A percentile compares a stretch with the other conserved stretches of the same genome.
Conservation (phyloP, 2,329 filamentous ascomycete species). For the Mycosphaerella sp. region DNA sequence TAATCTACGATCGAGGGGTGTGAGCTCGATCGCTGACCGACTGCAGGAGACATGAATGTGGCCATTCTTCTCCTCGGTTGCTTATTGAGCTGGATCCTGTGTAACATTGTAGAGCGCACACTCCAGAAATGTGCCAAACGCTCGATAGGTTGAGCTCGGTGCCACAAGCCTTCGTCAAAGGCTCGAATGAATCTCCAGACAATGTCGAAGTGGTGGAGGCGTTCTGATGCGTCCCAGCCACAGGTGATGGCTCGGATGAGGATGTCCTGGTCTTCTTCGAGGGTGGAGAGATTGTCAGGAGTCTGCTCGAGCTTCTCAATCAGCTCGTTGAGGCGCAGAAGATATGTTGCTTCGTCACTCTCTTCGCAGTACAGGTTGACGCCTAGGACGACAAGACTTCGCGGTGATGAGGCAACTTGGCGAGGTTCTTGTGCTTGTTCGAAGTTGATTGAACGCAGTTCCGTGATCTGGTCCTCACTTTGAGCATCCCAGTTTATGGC, state of each 20-base stretch:
- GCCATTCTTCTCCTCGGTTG: conserved; percentile 13
- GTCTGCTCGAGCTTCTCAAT: conserved; percentile 20
- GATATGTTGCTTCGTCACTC: conserved; percentile 19
- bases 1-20: conserved; percentile 19
- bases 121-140: conserved; percentile 20
- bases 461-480: conserved; percentile 16
- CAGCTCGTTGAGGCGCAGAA: conserved; percentile 17
- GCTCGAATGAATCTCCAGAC: conserved; percentile 23
- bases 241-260: conserved; percentile 18
- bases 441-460: conserved; percentile 1
- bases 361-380: conserved; percentile 18
- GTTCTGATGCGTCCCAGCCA: conserved; percentile 22
- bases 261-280: conserved; percentile 21
- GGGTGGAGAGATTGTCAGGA: conserved; percentile 16
- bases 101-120: conserved; percentile 19
- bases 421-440: background rate
- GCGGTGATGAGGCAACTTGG: conserved; percentile 8
- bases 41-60: conserved; percentile 15
- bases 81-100: conserved; percentile 23
- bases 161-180: conserved; percentile 23
- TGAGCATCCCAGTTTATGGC: conserved; percentile 10
- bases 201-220: conserved; percentile 24
- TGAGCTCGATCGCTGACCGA: conserved; percentile 9
- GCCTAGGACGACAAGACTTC: conserved; percentile 21
- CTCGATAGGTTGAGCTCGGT: conserved; percentile 17